These are phyloP conservation scores for Hydnum rufescens DNA, from an alignment of 768 basidiomycete genomes.

Conservation along the genomic window DNA sequence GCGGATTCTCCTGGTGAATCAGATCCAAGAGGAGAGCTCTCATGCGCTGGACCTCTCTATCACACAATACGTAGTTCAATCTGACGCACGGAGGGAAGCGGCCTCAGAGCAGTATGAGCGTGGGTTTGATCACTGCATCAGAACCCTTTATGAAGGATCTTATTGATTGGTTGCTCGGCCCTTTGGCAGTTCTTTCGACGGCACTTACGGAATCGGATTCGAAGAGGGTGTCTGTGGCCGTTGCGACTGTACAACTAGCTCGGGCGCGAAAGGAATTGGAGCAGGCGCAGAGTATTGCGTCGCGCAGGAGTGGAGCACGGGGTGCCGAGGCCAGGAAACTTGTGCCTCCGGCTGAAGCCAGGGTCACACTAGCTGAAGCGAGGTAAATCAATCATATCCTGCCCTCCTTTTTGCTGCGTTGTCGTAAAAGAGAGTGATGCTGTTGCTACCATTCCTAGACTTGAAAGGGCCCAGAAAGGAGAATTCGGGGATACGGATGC, in stretches of 20 bases:
- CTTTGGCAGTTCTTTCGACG: conserved; percentile 11
- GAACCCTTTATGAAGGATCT: not conserved
- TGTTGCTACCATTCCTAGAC: not conserved
- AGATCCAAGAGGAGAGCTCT: conserved; percentile 17
- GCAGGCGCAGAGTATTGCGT: conserved; percentile 27
- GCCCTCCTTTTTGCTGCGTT: too few species aligned
- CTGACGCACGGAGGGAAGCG: conserved; percentile 22
- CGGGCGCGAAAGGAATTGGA: conserved; percentile 15
- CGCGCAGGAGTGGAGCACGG: conserved; percentile 32
- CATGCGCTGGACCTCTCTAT: conserved; percentile 16
- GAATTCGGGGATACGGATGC: not conserved
- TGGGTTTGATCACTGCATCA: not conserved
- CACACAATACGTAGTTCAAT: conserved; percentile 26
- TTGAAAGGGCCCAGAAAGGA: not conserved
- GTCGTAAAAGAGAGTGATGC: not conserved
- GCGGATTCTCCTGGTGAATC: conserved; percentile 27
- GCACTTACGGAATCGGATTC: conserved; percentile 13
- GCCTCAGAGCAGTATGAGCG: conserved; percentile 10
- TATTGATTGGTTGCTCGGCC: not conserved
- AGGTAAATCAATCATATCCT: too few species aligned
- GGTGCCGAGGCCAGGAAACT: conserved; percentile 37
- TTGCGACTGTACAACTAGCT: conserved; percentile 9
- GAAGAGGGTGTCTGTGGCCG: conserved; percentile 9
- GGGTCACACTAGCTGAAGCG: conserved; percentile 19
- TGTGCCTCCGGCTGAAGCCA: conserved; percentile 27